phyloP scores from a whole-genome alignment of 2,329 filamentous ascomycete species.

The Pseudocercospora vitis region DNA sequence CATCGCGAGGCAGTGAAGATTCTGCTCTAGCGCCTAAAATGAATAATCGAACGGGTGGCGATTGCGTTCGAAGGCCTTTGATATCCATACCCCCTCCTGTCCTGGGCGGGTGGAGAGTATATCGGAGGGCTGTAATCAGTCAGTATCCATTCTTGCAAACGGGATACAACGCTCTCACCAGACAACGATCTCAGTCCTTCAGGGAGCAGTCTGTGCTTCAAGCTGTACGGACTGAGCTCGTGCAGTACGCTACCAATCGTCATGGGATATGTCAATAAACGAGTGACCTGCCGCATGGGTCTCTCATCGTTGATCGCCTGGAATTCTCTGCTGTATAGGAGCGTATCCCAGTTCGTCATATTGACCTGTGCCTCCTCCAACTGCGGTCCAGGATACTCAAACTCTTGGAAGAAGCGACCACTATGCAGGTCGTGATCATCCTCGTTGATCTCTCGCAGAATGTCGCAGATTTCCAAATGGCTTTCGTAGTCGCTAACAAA shows the following conservation, averaged over 20 bases:
- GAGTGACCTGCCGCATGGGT: conserved; percentile 87
- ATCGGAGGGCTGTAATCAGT: conserved; percentile 68
- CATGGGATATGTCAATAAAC: conserved; percentile 87
- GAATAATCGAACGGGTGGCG: conserved; percentile 88
- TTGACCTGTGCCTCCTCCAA: conserved; percentile 92
- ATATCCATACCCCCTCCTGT: conserved; percentile 72
- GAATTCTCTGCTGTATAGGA: conserved; percentile 89
- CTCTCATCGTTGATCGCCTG: conserved; percentile 87
- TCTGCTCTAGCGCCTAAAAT: conserved; percentile 94
- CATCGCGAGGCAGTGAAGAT: conserved; percentile 88
- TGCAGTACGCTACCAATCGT: conserved; percentile 90
- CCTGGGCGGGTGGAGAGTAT: conserved; percentile 85
- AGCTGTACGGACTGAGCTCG: conserved; percentile 88
- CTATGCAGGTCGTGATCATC: conserved; percentile 94
- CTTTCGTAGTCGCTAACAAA: conserved; percentile 95
- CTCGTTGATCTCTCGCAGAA: conserved; percentile 89
- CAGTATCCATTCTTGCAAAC: conserved; percentile 20
- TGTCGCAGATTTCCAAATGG: conserved; percentile 90
- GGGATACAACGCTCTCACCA: conserved; percentile 58
- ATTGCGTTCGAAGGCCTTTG: conserved; percentile 76
- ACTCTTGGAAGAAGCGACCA: conserved; percentile 89
- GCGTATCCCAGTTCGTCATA: conserved; percentile 98
- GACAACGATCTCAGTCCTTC: conserved; percentile 94
- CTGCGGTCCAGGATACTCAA: conserved; percentile 83
- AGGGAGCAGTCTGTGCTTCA: conserved; percentile 75